Evolutionary conservation across 768 basidiomycete species (phyloP), one percentile per base, ranked within the genome.

Genomic region (Lactarius trivialis): DNA sequence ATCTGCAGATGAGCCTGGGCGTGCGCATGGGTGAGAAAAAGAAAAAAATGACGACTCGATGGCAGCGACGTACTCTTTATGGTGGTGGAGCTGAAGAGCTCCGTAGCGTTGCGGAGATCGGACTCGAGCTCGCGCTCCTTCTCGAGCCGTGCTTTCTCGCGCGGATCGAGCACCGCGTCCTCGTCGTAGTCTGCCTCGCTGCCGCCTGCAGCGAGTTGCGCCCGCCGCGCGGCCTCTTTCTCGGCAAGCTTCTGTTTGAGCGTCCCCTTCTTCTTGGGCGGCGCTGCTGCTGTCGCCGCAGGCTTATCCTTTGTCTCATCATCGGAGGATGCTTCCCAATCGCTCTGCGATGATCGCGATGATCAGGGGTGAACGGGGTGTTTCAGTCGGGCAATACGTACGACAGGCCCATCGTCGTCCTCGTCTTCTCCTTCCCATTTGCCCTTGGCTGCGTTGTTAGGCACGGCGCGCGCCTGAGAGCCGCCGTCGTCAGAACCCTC

Each of bases 371-470:
- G 24, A 21, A 30, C 26, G 30, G 33, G 15, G 36, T 1, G 12
- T 32, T 48, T 28, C 34, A 57, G 62, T 64, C 14, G 5, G 15
- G 45, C 28, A 11, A 15, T 26, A 81, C 89, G 69, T 70, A 95
- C 93, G 56, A 85, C 89, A 45, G 89, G 89, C 2, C 66, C 76
- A n/a, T 85, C 83, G 14, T 86, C 86, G 0, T 95, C 93, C 70
- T 90, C 90, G 70, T 97, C 95, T 73, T 98, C 95, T 52, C 90
- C 95, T 64, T 86, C 88, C 87, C 90, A 97, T 74, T 88, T 91
- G 63, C 76, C 80, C 28, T 60, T 67, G 17, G 68, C 67, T 14
- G 67, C 68, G 60, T 71, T 72, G 66, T 19, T 67, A 57, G 50
- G 61, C 63, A 59, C 67, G 68, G 62, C 49, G 48, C 36, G 60